Evolutionary conservation across 495 filamentous ascomycete species (phyloP), one percentile per base, ranked within the genome.

Genomic region (Tuber aestivum): DNA sequence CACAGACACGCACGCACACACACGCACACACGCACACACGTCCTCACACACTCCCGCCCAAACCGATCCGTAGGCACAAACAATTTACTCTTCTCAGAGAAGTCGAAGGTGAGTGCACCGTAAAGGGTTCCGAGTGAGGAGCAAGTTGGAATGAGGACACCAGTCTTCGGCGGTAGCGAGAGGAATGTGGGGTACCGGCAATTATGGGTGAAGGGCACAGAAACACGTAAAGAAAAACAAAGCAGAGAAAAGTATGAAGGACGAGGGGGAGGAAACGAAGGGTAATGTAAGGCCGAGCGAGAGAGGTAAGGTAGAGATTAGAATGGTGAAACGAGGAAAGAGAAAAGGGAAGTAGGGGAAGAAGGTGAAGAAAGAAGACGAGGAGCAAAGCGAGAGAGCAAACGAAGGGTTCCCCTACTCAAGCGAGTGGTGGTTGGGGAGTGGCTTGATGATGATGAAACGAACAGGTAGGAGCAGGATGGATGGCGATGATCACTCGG

Each of bases 401-500:
- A 45, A 70, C 69, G 72, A 77, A 50, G 72, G 73, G 74, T 78
- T 70, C 65, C 69, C 71, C 45, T 56, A 71, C 72, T 44, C 38
- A 75, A 71, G 68, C 72, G 77, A 78, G 68, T 75, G 65, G 77
- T 70, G 76, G 38, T 77, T 79, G 71, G 76, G 77, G 71, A 70
- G 70, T n/a, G 50, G 76, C 70, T 77, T 77, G 75, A 74, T 77
- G 76, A 78, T 50, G 70, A 65, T 71, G 74, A 77, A 77, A 76
- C 74, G 76, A 75, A 77, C 76, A 74, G 74, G 68, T 77, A 61
- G 69, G 69, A 35, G 50, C 27, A 72, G 70, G 75, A 41, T 40
- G 76, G 74, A 78, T 78, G 56, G 76, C 71, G 76, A 78, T 69
- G 70, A 65, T 50, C 76, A 77, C 72, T 77, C 74, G 76, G 76